Conservation (phyloP, 257 asterid genomes). For the Gentiana macrophylla region DNA sequence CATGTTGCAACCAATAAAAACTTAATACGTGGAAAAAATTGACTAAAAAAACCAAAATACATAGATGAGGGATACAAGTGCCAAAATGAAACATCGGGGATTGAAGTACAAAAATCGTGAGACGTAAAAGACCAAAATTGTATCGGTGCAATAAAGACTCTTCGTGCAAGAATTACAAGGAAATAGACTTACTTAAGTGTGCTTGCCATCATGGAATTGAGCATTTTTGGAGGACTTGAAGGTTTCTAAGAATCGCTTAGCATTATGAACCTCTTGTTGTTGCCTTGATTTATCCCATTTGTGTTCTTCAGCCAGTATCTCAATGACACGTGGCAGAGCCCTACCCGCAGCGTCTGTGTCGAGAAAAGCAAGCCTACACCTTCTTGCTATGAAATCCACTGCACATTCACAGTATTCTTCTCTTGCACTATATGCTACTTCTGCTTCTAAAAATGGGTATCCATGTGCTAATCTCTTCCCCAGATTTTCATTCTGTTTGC, state of each 20-base stretch:
- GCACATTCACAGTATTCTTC: constrained; percentile 91
- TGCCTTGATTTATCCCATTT: constrained; percentile 83
- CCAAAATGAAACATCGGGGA: too few species aligned
- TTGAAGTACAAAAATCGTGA: too few species aligned
- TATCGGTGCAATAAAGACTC: background rate
- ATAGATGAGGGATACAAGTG: too few species aligned
- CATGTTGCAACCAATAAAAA: too few species aligned
- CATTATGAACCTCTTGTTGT: constrained; percentile 47
- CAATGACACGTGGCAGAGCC: constrained; percentile 73
- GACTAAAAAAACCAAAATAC: too few species aligned
- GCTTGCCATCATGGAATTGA: constrained; percentile 91
- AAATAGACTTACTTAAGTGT: constrained; percentile 29
- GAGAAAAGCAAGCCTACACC: constrained; percentile 94
- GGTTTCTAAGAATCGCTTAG: constrained; percentile 68
- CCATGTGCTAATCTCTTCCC: constrained; percentile 98
- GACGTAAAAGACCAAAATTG: too few species aligned
- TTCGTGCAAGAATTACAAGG: background rate
- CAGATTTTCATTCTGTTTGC: constrained; percentile 63
- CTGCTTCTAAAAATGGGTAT: constrained; percentile 92
- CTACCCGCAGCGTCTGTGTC: constrained; percentile 90
- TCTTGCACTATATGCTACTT: constrained; percentile 96
- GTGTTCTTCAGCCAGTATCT: constrained; percentile 76
- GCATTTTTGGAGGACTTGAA: constrained; percentile 92
- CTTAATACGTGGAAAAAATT: too few species aligned
- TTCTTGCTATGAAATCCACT: constrained; percentile 88